phyloP scores from a whole-genome alignment of 2,329 filamentous ascomycete species.

The Aspergillus melleus region DNA sequence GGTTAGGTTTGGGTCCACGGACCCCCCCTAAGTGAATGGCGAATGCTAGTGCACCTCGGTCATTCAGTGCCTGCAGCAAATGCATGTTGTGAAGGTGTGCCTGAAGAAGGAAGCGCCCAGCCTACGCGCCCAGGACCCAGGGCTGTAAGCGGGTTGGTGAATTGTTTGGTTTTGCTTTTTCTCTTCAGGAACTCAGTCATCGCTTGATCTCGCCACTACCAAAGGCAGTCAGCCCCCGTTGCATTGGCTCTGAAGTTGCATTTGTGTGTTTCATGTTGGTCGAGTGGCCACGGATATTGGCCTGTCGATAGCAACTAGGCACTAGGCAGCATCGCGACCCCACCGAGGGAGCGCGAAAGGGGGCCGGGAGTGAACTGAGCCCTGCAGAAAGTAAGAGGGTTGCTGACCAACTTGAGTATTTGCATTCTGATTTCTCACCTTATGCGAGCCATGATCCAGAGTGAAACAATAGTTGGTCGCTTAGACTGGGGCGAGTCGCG shows the following conservation, averaged over 20 bases:
- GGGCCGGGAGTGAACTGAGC: not conserved
- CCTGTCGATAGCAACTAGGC: not conserved
- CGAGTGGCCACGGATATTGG: slow-evolving; percentile 8
- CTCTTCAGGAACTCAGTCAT: not conserved
- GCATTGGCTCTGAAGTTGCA: slow-evolving; percentile 1
- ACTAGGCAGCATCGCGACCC: not conserved
- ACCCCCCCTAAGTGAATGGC: not conserved
- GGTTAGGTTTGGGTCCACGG: not conserved
- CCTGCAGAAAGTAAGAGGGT: not conserved
- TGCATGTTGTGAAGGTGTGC: not conserved
- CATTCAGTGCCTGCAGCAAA: not conserved
- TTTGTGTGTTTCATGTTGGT: slow-evolving; percentile 13
- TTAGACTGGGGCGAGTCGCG: not conserved
- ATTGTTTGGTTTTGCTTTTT: not conserved
- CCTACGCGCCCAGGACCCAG: not conserved
- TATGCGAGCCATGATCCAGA: not conserved
- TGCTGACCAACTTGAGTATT: not conserved
- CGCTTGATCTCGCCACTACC: slow-evolving; percentile 2
- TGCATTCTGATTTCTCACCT: not conserved
- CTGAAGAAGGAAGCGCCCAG: not conserved
- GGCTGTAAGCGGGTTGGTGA: not conserved
- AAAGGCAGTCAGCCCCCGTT: not conserved
- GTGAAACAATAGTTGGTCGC: slow-evolving; percentile 6
- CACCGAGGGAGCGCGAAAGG: not conserved
- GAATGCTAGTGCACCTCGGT: not conserved